Percentiles rank a stretch among this genome's conserved stretches.
Evolutionary conservation across 2,329 filamentous ascomycete species (phyloP).

Genomic region (Fusarium lateritium): DNA sequence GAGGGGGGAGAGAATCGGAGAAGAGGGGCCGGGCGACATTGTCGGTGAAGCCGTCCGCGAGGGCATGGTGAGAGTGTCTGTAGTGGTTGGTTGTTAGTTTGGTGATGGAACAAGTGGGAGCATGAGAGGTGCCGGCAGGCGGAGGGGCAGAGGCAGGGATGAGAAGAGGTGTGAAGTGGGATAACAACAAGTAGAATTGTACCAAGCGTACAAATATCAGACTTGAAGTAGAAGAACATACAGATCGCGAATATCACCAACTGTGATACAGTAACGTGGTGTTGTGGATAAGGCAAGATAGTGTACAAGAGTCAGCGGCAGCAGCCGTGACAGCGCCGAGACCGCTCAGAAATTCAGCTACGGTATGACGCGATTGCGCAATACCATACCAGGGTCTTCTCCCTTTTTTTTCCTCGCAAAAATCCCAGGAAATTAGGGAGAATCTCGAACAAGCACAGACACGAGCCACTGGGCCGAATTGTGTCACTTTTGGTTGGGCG

Average conservation of each 20-base stretch:
- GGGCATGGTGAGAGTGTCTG: conserved; percentile 44
- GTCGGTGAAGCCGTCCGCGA: conserved; percentile 44
- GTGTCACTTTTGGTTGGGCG: conserved; percentile 24
- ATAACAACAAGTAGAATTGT: not conserved
- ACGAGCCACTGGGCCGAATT: conserved; percentile 19
- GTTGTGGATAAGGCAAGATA: conserved; percentile 21
- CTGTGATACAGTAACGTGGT: not conserved
- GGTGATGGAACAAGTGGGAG: conserved; percentile 1
- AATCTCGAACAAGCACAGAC: conserved; percentile 3
- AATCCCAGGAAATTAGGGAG: conserved; percentile 2
- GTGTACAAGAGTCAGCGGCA: conserved; percentile 27
- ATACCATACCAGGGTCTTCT: conserved; percentile 24
- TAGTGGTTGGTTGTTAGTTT: conserved; percentile 18
- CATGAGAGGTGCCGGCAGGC: conserved; percentile 1
- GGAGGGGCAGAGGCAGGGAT: conserved; percentile 24
- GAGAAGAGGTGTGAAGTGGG: not conserved
- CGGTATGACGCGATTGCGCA: conserved; percentile 43
- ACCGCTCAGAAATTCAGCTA: conserved; percentile 35
- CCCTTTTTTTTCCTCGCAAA: conserved; percentile 6
- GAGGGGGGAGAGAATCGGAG: conserved; percentile 46
- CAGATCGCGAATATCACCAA: not conserved
- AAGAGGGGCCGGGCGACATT: conserved; percentile 43
- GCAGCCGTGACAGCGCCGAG: conserved; percentile 32
- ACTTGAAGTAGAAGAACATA: not conserved
- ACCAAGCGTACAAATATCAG: too few species aligned